Conservation (phyloP, 192 early-diverging fungal species). For the Gryganskiella cystojenkinii region DNA sequence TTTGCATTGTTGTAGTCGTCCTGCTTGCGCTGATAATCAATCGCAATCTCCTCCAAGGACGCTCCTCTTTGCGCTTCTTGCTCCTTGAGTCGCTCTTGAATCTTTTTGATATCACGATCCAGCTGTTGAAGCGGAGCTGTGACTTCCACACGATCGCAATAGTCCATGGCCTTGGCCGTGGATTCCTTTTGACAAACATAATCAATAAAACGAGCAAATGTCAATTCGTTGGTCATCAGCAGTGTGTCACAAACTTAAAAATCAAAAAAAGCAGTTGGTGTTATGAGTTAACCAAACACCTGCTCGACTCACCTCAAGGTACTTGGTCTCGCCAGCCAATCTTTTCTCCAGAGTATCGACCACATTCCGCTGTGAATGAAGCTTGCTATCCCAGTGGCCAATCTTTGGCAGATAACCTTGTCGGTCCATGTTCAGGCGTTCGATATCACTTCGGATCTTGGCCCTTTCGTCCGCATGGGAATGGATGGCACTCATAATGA, state of each 20-base stretch:
- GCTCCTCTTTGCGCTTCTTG: conserved; percentile 65
- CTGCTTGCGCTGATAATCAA: conserved; percentile 60
- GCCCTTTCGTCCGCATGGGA: not conserved
- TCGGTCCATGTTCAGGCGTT: conserved; percentile 12
- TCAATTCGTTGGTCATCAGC: not conserved
- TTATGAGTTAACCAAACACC: not conserved
- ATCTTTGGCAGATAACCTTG: conserved; percentile 8
- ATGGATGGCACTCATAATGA: conserved; percentile 51
- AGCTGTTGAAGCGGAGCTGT: conserved; percentile 57
- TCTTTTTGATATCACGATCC: conserved; percentile 69
- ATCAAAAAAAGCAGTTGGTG: not conserved
- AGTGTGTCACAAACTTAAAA: not conserved
- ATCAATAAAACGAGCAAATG: not conserved
- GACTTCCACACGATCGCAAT: conserved; percentile 73
- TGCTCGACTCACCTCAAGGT: conserved; percentile 40
- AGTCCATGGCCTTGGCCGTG: conserved; percentile 61
- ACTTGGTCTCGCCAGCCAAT: conserved; percentile 31
- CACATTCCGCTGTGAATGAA: conserved; percentile 43
- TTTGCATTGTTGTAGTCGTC: conserved; percentile 67
- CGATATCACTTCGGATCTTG: conserved; percentile 31
- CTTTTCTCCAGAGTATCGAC: conserved; percentile 29
- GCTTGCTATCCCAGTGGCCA: conserved; percentile 66
- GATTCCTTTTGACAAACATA: conserved; percentile 55
- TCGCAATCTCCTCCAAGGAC: conserved; percentile 69
- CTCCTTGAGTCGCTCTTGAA: conserved; percentile 60